phyloP scores from a whole-genome alignment of 2,329 filamentous ascomycete species.

The Fonsecaea erecta region DNA sequence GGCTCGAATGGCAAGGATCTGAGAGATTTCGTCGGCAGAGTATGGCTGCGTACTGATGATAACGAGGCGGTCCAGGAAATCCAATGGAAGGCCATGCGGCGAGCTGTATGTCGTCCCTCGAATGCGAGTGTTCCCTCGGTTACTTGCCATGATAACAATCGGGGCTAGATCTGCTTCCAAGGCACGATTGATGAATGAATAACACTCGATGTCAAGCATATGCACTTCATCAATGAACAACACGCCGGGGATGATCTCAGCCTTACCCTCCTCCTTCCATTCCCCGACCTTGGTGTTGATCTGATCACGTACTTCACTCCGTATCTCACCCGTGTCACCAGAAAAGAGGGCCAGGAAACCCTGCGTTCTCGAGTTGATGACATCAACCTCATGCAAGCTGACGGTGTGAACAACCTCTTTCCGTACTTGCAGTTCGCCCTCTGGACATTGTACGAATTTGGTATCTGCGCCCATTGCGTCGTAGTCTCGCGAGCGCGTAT shows the following conservation, averaged over 20 bases:
- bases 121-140: constrained; percentile 88
- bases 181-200: constrained; percentile 96
- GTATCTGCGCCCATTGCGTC: constrained; percentile 99
- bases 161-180: constrained; percentile 93
- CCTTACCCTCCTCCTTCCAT: constrained; percentile 99
- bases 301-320: constrained; percentile 95
- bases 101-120: constrained; percentile 91
- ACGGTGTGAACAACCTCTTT: constrained; percentile 98
- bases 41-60: constrained; percentile 95
- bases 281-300: constrained; percentile 99
- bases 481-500: constrained; percentile 93
- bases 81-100: constrained; percentile 90
- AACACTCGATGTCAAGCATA: constrained; percentile 99
- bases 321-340: constrained; percentile 95
- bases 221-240: constrained; percentile 99
- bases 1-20: constrained; percentile 90
- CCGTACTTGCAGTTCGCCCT: constrained; percentile 95
- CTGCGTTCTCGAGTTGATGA: constrained; percentile 99
- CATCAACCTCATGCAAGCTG: constrained; percentile 95
- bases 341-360: constrained; percentile 97
- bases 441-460: constrained; percentile 96
- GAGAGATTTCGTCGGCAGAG: constrained; percentile 78
- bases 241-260: constrained; percentile 94
- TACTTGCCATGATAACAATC: constrained; percentile 99
- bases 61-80: constrained; percentile 93